Evolutionary conservation across 352 stramenopile genomes (phyloP).

Genomic region (Salisapilia sapeloensis): DNA sequence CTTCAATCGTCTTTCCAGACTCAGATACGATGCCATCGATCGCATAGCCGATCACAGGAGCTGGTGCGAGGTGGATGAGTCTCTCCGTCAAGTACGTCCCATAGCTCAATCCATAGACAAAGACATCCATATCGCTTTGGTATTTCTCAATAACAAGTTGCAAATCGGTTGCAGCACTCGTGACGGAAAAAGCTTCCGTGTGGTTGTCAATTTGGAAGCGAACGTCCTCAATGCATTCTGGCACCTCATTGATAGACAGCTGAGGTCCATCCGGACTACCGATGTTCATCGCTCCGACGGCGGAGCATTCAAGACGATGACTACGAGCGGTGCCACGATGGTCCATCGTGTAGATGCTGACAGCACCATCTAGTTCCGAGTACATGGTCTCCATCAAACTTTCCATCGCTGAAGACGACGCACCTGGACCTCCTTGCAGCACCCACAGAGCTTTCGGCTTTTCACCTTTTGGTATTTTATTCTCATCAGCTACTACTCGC

Average conservation of each 20-base stretch:
- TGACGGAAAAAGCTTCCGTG: slow-evolving; percentile 46
- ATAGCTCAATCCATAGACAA: slow-evolving; percentile 64
- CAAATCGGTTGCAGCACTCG: slow-evolving; percentile 51
- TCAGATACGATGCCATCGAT: slow-evolving; percentile 60
- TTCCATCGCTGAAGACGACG: slow-evolving; percentile 55
- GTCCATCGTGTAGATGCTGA: slow-evolving; percentile 55
- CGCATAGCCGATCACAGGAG: slow-evolving; percentile 25
- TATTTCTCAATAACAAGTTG: slow-evolving; percentile 25
- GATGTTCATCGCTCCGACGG: slow-evolving; percentile 19
- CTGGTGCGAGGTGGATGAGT: slow-evolving; percentile 26
- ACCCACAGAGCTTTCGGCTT: slow-evolving; percentile 38
- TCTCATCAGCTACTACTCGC: slow-evolving; percentile 5
- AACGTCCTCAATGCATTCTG: slow-evolving; percentile 51
- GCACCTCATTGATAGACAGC: slow-evolving; percentile 37
- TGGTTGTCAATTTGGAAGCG: slow-evolving; percentile 60
- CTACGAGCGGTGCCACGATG: slow-evolving; percentile 45
- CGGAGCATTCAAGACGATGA: slow-evolving; percentile 29
- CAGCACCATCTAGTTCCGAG: slow-evolving; percentile 19
- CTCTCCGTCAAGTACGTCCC: slow-evolving; percentile 54
- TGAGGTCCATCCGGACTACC: slow-evolving; percentile 27
- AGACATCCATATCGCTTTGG: slow-evolving; percentile 25
- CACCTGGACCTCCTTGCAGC: slow-evolving; percentile 45
- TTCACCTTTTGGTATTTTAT: slow-evolving; percentile 2
- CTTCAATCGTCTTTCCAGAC: slow-evolving; percentile 20
- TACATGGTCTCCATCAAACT: slow-evolving; percentile 39